These are phyloP conservation scores for Cyanophora paradoxa DNA, from an alignment of 78 protist genomes.

Conservation along the genomic window DNA sequence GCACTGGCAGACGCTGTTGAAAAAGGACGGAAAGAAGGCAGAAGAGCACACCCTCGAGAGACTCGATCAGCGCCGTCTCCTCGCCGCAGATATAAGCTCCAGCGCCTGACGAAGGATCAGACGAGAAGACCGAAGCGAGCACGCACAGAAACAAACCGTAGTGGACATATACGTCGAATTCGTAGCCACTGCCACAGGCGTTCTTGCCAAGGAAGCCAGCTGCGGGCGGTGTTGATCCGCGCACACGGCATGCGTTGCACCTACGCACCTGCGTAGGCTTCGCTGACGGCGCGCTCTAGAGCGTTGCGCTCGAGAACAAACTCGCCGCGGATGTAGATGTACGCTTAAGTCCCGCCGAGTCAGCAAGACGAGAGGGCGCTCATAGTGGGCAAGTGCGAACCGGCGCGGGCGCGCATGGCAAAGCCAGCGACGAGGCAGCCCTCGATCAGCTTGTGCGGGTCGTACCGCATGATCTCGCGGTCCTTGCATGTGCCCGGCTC, in stretches of 20 bases:
- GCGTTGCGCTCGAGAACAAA: constrained; percentile 51
- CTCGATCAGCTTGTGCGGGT: constrained; percentile 96
- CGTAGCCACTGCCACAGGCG: constrained; percentile 88
- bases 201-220: constrained; percentile 86
- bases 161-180: constrained; percentile 88
- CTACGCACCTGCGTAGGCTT: constrained; percentile 67
- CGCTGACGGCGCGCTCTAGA: constrained; percentile 76
- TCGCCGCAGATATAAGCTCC: constrained; percentile 99
- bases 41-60: constrained; percentile 85
- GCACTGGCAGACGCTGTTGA: too few species aligned
- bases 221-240: neutral
- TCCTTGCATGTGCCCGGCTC: constrained; percentile 99
- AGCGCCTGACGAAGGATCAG: constrained; percentile 63
- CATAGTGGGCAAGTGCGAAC: neutral
- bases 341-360: constrained; percentile 41
- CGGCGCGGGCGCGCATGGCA: constrained; percentile 92
- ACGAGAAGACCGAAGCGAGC: neutral
- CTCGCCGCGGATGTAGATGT: constrained; percentile 98
- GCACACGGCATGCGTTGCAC: neutral
- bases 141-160: constrained; percentile 15
- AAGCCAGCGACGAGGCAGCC: constrained; percentile 92
- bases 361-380: neutral
- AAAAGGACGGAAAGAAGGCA: neutral
- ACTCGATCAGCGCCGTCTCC: constrained; percentile 95
- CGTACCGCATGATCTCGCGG: constrained; percentile 97